Evolutionary conservation across 192 early-diverging fungal species (phyloP).

Genomic region (Pilaira anomala): DNA sequence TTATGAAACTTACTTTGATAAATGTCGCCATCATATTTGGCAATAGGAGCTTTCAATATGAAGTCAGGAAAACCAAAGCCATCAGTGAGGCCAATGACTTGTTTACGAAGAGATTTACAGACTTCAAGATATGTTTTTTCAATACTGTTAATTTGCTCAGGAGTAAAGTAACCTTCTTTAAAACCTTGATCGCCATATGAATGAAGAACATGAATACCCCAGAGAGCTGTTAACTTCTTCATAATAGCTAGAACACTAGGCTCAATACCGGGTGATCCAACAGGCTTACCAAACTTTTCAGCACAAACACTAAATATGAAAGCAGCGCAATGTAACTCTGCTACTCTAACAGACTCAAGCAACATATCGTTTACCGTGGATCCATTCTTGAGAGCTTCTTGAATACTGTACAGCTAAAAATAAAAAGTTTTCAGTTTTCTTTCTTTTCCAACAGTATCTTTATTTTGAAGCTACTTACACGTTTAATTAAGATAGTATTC

Average conservation of each 20-base stretch:
- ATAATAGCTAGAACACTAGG: conserved; percentile 36
- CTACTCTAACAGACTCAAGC: conserved; percentile 28
- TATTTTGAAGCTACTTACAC: conserved; percentile 4
- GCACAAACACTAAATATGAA: conserved; percentile 24
- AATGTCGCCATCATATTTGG: conserved; percentile 56
- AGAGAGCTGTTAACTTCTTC: conserved; percentile 41
- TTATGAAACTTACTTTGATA: conserved; percentile 32
- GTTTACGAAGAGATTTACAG: conserved; percentile 35
- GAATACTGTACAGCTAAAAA: conserved; percentile 24
- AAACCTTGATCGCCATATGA: conserved; percentile 43
- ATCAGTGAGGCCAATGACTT: conserved; percentile 52
- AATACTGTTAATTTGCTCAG: conserved; percentile 41
- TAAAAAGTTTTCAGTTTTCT: not conserved
- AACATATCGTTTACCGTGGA: conserved; percentile 26
- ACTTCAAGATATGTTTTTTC: conserved; percentile 31
- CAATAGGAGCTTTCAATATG: conserved; percentile 57
- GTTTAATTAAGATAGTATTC: conserved; percentile 22
- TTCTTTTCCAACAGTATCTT: not conserved
- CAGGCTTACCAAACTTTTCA: conserved; percentile 6
- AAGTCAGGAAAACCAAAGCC: conserved; percentile 56
- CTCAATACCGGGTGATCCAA: not conserved
- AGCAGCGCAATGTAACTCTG: conserved; percentile 33
- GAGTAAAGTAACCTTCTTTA: conserved; percentile 49
- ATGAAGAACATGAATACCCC: conserved; percentile 41
- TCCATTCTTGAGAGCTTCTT: conserved; percentile 20